A percentile compares a stretch with the other conserved stretches of the same genome.
Evolutionary conservation across 148 eudicot species (phyloP).

Genomic region (Silene uniflora): DNA sequence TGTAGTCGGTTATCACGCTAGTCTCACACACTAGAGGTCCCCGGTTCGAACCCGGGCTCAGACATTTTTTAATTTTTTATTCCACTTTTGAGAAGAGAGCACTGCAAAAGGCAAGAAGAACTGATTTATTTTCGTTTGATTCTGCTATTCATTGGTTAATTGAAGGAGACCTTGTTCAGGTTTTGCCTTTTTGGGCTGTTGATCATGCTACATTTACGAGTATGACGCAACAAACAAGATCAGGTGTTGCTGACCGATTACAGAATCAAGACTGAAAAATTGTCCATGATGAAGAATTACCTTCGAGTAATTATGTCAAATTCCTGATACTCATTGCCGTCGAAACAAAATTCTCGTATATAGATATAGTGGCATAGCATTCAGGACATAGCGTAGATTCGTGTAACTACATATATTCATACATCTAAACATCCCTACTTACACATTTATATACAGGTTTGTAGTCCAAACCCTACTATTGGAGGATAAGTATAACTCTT

Average conservation of each 20-base stretch:
- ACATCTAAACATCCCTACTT: conserved; percentile 7
- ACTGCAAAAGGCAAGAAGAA: too few relatives aligned
- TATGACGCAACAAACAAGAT: too few relatives aligned
- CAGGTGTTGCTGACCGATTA: too few relatives aligned
- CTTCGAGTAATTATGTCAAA: too few relatives aligned
- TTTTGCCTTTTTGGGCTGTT: conserved; percentile 47
- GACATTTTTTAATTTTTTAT: conserved; percentile 42
- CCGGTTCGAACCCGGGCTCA: conserved; percentile 99
- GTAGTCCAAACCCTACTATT: not conserved
- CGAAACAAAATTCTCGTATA: not conserved
- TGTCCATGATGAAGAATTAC: too few relatives aligned
- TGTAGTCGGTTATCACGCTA: conserved; percentile 99
- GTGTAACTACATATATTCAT: conserved; percentile 21
- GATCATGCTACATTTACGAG: too few relatives aligned
- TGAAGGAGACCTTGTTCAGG: conserved; percentile 55
- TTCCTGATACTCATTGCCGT: not conserved
- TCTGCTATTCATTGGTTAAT: not conserved
- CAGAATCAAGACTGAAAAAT: too few relatives aligned
- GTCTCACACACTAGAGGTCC: conserved; percentile 99
- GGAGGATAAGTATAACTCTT: not conserved
- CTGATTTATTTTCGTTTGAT: too few relatives aligned
- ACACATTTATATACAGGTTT: conserved; percentile 18
- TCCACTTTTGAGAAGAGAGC: too few relatives aligned
- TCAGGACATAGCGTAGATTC: too few relatives aligned
- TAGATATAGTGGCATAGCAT: too few relatives aligned